Conservation (phyloP, 441 rosid species). For the Arabidopsis hybrid region DNA sequence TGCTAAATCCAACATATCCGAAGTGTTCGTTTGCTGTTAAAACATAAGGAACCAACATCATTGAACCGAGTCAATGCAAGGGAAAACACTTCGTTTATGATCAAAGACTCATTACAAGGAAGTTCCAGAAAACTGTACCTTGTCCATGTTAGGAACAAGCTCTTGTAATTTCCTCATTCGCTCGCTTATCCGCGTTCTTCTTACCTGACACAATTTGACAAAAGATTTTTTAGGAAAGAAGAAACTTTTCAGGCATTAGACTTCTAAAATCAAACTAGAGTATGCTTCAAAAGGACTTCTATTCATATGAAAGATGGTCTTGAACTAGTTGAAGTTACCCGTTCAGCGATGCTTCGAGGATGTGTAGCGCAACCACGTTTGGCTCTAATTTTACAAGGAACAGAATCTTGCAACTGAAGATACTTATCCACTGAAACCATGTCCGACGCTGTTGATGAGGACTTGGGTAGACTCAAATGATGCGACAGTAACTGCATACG, state of each 20-base stretch:
- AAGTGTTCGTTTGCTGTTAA: constrained; percentile 83
- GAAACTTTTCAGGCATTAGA: background rate
- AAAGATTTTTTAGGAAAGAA: background rate
- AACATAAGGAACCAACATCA: constrained; percentile 8
- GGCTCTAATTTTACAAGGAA: constrained; percentile 90
- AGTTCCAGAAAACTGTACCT: constrained; percentile 46
- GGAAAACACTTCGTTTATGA: background rate
- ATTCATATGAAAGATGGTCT: background rate
- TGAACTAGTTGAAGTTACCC: constrained; percentile 55
- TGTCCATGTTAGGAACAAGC: constrained; percentile 94
- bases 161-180: constrained; percentile 90
- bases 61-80: background rate
- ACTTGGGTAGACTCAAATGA: constrained; percentile 69
- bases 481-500: constrained; percentile 61
- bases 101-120: background rate
- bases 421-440: constrained; percentile 60
- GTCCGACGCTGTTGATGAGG: constrained; percentile 59
- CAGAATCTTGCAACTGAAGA: constrained; percentile 78
- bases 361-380: constrained; percentile 98
- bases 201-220: constrained; percentile 52
- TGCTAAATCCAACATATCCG: constrained; percentile 90
- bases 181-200: constrained; percentile 86
- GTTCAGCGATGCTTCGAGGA: constrained; percentile 96
- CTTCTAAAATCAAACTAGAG: background rate
- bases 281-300: background rate